Percentiles rank a stretch among this genome's conserved stretches.
Conservation (phyloP, 179 eudicot species). For the Actinidia polygama region DNA sequence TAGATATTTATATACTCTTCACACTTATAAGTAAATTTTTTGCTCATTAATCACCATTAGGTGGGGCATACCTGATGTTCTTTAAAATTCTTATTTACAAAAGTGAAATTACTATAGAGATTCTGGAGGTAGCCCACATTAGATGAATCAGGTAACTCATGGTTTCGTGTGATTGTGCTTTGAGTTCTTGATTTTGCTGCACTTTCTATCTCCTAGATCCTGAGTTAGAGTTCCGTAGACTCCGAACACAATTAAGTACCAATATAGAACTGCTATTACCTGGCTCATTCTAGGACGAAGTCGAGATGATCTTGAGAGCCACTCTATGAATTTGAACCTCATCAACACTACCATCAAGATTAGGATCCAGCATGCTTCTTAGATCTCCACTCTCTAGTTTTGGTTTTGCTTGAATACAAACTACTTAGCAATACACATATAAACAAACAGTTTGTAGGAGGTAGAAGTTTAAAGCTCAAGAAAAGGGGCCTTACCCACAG, state of each 20-base stretch:
- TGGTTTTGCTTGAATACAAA: constrained; percentile 61
- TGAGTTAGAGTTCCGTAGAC: no score
- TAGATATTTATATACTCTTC: no score
- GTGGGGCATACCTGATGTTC: no score
- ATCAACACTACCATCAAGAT: constrained; percentile 45
- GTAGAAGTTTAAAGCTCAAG: not conserved
- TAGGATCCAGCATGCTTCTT: constrained; percentile 62
- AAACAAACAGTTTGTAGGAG: not conserved
- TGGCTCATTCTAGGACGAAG: constrained; percentile 85
- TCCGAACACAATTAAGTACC: not conserved
- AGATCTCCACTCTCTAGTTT: constrained; percentile 60
- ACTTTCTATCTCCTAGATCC: no score
- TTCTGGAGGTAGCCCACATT: no score
- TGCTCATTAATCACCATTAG: no score
- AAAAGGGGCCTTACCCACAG: constrained; percentile 74
- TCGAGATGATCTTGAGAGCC: constrained; percentile 74
- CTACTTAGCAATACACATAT: not conserved
- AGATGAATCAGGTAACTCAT: no score
- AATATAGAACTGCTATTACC: constrained; percentile 40
- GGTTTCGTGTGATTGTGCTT: no score
- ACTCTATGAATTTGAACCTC: constrained; percentile 67
- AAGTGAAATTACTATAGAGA: no score
- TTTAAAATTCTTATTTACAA: no score
- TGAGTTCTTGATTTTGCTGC: no score
- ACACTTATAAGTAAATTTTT: no score